A percentile compares a stretch with the other conserved stretches of the same genome.
Evolutionary conservation across 352 stramenopile species (phyloP).

Genomic region (Globisporangium solare): DNA sequence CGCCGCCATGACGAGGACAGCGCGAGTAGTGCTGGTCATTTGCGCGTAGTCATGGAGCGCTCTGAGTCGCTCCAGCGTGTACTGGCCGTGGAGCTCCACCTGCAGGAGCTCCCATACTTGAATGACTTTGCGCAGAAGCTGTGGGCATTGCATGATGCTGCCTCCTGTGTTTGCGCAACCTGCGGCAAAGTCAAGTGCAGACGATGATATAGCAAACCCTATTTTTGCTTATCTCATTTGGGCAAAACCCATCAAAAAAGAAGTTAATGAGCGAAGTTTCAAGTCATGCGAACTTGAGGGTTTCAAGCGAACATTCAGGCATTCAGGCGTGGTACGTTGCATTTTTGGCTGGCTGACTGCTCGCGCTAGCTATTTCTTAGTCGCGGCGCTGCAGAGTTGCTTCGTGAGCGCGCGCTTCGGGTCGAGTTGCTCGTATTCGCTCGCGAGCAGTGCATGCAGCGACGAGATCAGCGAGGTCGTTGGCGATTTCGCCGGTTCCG

Average conservation of each 20-base stretch:
- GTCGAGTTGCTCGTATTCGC: slow-evolving; percentile 48
- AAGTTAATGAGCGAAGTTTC: no score
- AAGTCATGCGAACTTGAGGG: no score
- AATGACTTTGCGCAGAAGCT: not conserved
- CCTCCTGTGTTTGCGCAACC: no score
- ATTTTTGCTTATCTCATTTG: no score
- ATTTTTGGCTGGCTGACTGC: no score
- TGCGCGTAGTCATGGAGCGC: slow-evolving; percentile 1
- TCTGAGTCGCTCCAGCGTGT: slow-evolving; percentile 16
- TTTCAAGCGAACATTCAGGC: no score
- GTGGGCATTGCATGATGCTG: no score
- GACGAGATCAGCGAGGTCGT: slow-evolving; percentile 19
- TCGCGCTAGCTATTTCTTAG: not conserved
- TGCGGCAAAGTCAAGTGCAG: no score
- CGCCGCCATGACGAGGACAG: not conserved
- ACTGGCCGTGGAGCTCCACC: slow-evolving; percentile 35
- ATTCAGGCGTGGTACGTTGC: no score
- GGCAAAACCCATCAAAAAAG: no score
- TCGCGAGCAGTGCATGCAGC: slow-evolving; percentile 32
- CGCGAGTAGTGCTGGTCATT: not conserved
- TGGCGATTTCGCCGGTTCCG: not conserved
- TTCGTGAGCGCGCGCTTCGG: slow-evolving; percentile 39
- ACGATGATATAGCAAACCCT: no score
- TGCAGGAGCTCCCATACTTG: slow-evolving; percentile 11
- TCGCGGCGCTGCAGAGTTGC: slow-evolving; percentile 18